Evolutionary conservation across 2,329 filamentous ascomycete genomes (phyloP).

Genomic region (Tolypocladium ophioglossoides): DNA sequence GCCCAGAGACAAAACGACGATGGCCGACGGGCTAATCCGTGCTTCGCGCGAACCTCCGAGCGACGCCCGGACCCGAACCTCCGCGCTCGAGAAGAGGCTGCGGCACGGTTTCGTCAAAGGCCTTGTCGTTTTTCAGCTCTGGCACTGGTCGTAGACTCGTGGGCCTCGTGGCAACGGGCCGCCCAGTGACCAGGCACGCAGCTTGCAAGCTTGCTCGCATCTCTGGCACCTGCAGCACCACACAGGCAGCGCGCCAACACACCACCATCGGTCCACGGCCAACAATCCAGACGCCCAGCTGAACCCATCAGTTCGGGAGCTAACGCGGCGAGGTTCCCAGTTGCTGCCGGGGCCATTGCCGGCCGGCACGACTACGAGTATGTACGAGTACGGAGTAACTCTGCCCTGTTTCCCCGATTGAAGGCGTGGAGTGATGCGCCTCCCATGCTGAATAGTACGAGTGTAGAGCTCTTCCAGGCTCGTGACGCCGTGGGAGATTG

Average conservation of each 20-base stretch:
- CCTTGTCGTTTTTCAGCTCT: neutral
- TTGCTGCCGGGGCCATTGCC: neutral
- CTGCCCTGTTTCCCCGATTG: neutral
- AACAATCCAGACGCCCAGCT: neutral
- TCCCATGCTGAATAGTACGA: too few relatives aligned
- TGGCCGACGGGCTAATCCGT: too few relatives aligned
- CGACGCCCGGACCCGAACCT: neutral
- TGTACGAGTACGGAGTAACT: neutral
- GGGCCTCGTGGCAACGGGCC: neutral
- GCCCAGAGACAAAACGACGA: neutral
- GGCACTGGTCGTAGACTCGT: neutral
- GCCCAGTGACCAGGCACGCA: neutral
- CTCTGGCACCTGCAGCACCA: neutral
- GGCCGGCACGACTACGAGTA: neutral
- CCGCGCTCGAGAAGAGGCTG: neutral
- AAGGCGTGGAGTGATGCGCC: neutral
- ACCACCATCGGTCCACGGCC: neutral
- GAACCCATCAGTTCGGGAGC: neutral
- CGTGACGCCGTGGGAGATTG: neutral
- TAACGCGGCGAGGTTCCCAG: neutral
- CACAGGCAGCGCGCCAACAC: neutral
- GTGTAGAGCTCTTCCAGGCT: neutral
- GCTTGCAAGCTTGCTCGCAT: neutral
- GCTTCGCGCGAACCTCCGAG: neutral
- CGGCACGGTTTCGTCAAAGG: neutral